Evolutionary conservation across 805 yeast genomes (phyloP), one percentile per base, ranked within the genome.

Genomic region (Pichia deserticola): DNA sequence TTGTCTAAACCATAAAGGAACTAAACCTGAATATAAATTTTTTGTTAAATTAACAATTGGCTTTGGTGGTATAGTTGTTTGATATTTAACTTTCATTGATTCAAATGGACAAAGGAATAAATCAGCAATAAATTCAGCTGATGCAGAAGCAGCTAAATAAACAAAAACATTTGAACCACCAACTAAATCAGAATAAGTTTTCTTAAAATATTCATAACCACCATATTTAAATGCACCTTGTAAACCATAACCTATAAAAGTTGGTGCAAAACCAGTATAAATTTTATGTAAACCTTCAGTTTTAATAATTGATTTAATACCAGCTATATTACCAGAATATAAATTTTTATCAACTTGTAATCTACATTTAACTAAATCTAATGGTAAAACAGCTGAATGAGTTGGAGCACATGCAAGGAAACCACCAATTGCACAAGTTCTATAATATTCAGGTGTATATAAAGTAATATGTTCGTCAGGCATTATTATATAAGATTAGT

Each of bases 221-320:
- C 99, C 99, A 69, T 92, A 92, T 70, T 92, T 92, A 60, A 97
- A 96, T 45, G 96, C 96, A 61, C 99, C 98, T 72, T 92, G 99
- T 61, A 90, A 72, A 7, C 97, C 85, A 70, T 93, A 92, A 28
- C 98, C 98, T 53, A 90, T 75, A 53, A 85, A 79, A 4, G 98
- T 93, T 44, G 98, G 97, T 38, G 96, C 93, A 56, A 89, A 64
- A 60, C 98, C 98, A 9, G 95, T 85, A 70, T 79, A 87, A 47
- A 92, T 72, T 38, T 88, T 89, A 44, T 79, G 78, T 41, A 76
- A 51, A 7, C 99, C 98, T 66, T 83, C 86, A 15, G 81, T 77
- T 55, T 77, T 77, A 56, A 88, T 64, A 60, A 92, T 92, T 20
- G 80, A 72, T 53, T 72, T 75, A 81, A 89, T 87, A n/a, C 93